These are phyloP conservation scores for Erythrophleum fordii DNA, from an alignment of 306 rosid genomes.

Conservation along the genomic window DNA sequence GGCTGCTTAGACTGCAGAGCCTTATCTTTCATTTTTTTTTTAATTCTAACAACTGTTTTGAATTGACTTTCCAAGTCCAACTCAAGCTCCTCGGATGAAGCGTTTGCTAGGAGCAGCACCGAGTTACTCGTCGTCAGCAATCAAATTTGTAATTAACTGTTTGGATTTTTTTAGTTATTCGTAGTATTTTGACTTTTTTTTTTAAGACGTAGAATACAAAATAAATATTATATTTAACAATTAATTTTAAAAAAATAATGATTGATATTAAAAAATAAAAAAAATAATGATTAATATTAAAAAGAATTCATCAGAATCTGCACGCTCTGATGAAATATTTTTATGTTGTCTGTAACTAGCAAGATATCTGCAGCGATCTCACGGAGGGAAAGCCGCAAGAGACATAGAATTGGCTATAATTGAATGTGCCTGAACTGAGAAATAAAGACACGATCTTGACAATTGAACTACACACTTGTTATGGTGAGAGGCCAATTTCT, in stretches of 20 bases:
- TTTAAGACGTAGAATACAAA: no score
- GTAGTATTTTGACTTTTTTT: no score
- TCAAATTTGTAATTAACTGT: no score
- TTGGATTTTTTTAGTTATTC: no score
- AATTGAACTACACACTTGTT: conserved; percentile 20
- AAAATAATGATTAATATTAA: no score
- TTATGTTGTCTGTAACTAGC: neutral
- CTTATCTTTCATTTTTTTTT: neutral
- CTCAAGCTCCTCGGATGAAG: neutral
- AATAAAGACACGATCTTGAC: neutral
- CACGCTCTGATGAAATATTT: neutral
- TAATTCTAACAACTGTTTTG: neutral
- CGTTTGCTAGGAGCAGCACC: no score
- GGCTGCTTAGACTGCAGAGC: conserved; percentile 9
- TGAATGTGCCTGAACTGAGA: neutral
- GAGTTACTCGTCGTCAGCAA: no score
- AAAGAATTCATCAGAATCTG: no score
- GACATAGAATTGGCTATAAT: conserved; percentile 8
- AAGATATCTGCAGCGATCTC: neutral
- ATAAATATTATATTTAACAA: no score
- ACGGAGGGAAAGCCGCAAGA: neutral
- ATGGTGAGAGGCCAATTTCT: conserved; percentile 32
- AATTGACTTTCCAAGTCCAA: neutral
- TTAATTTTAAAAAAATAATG: no score
- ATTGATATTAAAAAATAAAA: no score